Percentiles rank a stretch among this genome's conserved stretches.
Evolutionary conservation across 1,284 basidiomycete species (phyloP).

Genomic region (Trametes pubescens): DNA sequence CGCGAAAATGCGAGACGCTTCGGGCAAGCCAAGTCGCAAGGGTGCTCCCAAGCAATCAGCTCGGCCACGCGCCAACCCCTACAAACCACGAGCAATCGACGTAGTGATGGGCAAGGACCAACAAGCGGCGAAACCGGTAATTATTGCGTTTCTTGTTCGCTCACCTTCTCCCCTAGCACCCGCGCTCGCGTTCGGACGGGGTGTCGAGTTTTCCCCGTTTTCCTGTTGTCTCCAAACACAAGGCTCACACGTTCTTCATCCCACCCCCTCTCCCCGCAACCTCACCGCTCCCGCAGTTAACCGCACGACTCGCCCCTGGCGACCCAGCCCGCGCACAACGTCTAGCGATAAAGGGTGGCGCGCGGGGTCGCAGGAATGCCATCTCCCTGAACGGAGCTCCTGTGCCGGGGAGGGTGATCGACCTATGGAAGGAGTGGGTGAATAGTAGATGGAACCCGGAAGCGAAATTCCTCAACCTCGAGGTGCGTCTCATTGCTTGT

Average conservation of each 20-base stretch:
- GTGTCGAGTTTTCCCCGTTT: slow-evolving; percentile 40
- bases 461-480: slow-evolving; percentile 78
- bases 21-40: slow-evolving; percentile 74
- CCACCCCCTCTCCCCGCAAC: slow-evolving; percentile 37
- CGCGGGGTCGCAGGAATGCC: slow-evolving; percentile 65
- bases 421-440: slow-evolving; percentile 76
- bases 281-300: slow-evolving; percentile 38
- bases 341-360: slow-evolving; percentile 55
- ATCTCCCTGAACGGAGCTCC: slow-evolving; percentile 45
- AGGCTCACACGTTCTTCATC: slow-evolving; percentile 50
- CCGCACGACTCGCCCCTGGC: slow-evolving; percentile 47
- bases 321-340: slow-evolving; percentile 59
- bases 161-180: slow-evolving; percentile 44
- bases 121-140: slow-evolving; percentile 63
- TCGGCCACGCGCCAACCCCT: slow-evolving; percentile 67
- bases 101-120: slow-evolving; percentile 58
- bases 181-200: slow-evolving; percentile 41
- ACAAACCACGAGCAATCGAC: slow-evolving; percentile 66
- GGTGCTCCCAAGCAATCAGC: slow-evolving; percentile 56
- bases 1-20: slow-evolving; percentile 71
- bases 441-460: slow-evolving; percentile 74
- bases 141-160: slow-evolving; percentile 41
- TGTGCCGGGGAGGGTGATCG: slow-evolving; percentile 52
- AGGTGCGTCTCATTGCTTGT: slow-evolving; percentile 56
- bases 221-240: slow-evolving; percentile 45